Conservation (phyloP, 768 basidiomycete genomes). For the Rhodotorula babjevae region DNA sequence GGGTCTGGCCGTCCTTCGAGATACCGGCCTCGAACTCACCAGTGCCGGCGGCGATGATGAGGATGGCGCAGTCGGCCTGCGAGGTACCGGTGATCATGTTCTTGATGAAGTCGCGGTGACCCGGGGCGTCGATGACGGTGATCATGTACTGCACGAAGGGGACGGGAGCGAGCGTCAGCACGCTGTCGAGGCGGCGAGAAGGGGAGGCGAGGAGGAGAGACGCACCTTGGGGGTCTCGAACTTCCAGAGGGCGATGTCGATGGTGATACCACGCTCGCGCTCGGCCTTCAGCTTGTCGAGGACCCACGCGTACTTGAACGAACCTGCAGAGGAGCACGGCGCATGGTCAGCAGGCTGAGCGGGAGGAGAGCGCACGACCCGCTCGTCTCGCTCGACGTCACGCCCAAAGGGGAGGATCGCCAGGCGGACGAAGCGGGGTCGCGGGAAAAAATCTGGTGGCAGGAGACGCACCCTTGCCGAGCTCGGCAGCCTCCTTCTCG, state of each 20-base stretch:
- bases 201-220: slow-evolving; percentile 39
- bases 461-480: slow-evolving; percentile 81
- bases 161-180: not conserved
- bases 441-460: slow-evolving; percentile 44
- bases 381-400: not conserved
- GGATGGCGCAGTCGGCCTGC: slow-evolving; percentile 98
- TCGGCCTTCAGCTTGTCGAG: slow-evolving; percentile 99
- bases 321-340: slow-evolving; percentile 34
- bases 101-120: slow-evolving; percentile 99
- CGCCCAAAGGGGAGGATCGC: not conserved
- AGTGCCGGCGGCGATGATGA: slow-evolving; percentile 98
- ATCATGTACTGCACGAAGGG: slow-evolving; percentile 54
- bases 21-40: slow-evolving; percentile 99
- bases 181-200: not conserved
- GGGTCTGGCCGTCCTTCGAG: slow-evolving; percentile 99
- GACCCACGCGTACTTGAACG: slow-evolving; percentile 77
- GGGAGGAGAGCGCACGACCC: too few species aligned
- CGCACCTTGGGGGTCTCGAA: slow-evolving; percentile 97
- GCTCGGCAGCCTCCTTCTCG: slow-evolving; percentile 99
- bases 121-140: slow-evolving; percentile 91
- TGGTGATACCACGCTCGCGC: slow-evolving; percentile 99
- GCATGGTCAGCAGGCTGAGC: not conserved
- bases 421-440: not conserved
- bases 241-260: slow-evolving; percentile 99
- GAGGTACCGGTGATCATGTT: slow-evolving; percentile 95